Conservation (phyloP, 176 grass and related monocot species). For the Puya raimondii region DNA sequence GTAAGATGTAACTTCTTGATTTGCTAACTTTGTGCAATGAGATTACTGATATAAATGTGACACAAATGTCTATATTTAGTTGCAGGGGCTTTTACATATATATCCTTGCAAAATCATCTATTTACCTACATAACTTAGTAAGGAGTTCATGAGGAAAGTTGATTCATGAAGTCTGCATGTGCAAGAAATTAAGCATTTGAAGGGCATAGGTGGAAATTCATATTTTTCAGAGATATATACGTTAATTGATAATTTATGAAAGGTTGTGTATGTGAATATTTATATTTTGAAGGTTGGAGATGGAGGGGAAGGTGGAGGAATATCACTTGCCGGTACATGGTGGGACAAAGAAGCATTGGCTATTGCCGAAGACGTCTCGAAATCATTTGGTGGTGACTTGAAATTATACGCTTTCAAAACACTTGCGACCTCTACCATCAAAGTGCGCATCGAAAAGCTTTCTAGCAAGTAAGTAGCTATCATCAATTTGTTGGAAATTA, state of each 20-base stretch:
- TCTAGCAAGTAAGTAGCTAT: conserved; percentile 55
- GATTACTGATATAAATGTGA: neutral
- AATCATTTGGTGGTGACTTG: conserved; percentile 52
- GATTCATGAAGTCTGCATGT: too few relatives aligned
- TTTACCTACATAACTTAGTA: too few relatives aligned
- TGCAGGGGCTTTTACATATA: neutral
- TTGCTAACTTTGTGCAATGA: neutral
- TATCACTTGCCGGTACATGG: conserved; percentile 62
- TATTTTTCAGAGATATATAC: too few relatives aligned
- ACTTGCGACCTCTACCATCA: conserved; percentile 45
- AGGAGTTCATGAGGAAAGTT: too few relatives aligned
- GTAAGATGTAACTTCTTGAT: conserved; percentile 20
- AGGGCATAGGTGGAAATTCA: too few relatives aligned
- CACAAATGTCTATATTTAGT: neutral
- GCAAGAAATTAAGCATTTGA: too few relatives aligned
- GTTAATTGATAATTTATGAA: too few relatives aligned
- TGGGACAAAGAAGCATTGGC: conserved; percentile 87
- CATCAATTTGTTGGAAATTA: neutral
- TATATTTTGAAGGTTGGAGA: conserved; percentile 60
- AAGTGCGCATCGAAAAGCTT: conserved; percentile 83
- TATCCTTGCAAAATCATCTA: too few relatives aligned
- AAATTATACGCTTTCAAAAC: conserved; percentile 92
- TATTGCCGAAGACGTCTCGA: conserved; percentile 65
- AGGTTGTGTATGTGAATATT: neutral
- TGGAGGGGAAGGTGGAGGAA: conserved; percentile 80